Evolutionary conservation across 257 asterid genomes (phyloP).

Genomic region (Primulina huaijiensis): DNA sequence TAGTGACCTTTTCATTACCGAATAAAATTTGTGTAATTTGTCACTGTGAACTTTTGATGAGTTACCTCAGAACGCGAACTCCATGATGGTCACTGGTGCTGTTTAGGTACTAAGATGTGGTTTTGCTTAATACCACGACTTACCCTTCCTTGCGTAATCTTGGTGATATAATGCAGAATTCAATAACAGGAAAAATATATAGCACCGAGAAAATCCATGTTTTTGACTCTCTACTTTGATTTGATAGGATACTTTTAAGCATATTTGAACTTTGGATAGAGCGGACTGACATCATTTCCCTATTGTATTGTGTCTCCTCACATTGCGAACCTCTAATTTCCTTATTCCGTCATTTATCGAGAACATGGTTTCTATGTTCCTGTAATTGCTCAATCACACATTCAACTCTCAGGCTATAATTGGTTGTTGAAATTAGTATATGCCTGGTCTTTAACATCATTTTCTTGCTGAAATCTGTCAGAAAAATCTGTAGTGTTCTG

Average conservation of each 20-base stretch:
- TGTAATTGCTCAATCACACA: neutral
- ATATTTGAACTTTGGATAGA: neutral
- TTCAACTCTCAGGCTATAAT: neutral
- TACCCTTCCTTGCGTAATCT: neutral
- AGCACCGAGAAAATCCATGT: neutral
- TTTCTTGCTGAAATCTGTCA: neutral
- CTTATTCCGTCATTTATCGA: too few relatives aligned
- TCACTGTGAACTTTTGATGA: neutral
- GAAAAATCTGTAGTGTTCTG: neutral
- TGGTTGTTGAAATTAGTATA: neutral
- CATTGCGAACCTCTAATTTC: too few relatives aligned
- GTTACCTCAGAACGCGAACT: neutral
- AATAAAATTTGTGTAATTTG: conserved; percentile 3
- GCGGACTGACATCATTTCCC: neutral
- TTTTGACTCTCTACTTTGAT: neutral
- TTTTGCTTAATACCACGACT: neutral
- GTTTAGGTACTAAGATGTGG: neutral
- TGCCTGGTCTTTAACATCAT: conserved; percentile 1
- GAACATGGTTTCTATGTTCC: neutral
- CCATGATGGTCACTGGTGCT: neutral
- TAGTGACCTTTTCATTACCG: neutral
- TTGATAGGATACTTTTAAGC: neutral
- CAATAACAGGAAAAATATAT: neutral
- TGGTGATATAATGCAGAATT: neutral
- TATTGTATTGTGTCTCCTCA: neutral